Percentiles rank a stretch among this genome's conserved stretches.
phyloP scores from a whole-genome alignment of 805 yeast species.

The Ogataea degrootiae region DNA sequence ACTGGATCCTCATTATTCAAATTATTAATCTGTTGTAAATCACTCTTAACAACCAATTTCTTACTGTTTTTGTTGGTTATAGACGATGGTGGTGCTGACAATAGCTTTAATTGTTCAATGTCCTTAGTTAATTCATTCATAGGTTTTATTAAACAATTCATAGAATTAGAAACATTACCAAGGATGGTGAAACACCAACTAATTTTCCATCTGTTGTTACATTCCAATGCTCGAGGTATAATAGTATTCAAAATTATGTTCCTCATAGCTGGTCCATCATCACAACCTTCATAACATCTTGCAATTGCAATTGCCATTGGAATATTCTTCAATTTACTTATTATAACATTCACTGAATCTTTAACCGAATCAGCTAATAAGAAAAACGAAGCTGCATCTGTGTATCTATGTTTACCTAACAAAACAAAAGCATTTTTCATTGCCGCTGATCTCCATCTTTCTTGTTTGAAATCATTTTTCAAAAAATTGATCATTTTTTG shows the following conservation, averaged over 20 bases:
- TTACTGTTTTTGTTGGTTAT: no score
- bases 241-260: conserved; percentile 45
- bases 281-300: conserved; percentile 62
- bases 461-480: conserved; percentile 66
- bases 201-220: conserved; percentile 76
- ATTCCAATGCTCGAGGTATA: conserved; percentile 50
- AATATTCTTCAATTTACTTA: conserved; percentile 61
- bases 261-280: conserved; percentile 49
- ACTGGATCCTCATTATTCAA: conserved; percentile 69
- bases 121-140: conserved; percentile 37
- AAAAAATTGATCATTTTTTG: conserved; percentile 76
- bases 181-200: conserved; percentile 79
- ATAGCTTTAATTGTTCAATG: conserved; percentile 24
- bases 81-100: conserved; percentile 2
- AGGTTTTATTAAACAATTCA: conserved; percentile 60
- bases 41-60: conserved; percentile 30
- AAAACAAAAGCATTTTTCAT: conserved; percentile 88
- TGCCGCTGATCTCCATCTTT: conserved; percentile 86
- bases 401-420: conserved; percentile 78
- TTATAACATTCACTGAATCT: conserved; percentile 74
- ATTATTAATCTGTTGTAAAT: conserved; percentile 23
- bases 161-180: conserved; percentile 43
- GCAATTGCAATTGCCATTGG: conserved; percentile 79
- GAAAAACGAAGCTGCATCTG: conserved; percentile 88
- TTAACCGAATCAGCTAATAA: conserved; percentile 67